Conservation (phyloP, 345 rosid genomes). For the Moricandia moricandioides region DNA sequence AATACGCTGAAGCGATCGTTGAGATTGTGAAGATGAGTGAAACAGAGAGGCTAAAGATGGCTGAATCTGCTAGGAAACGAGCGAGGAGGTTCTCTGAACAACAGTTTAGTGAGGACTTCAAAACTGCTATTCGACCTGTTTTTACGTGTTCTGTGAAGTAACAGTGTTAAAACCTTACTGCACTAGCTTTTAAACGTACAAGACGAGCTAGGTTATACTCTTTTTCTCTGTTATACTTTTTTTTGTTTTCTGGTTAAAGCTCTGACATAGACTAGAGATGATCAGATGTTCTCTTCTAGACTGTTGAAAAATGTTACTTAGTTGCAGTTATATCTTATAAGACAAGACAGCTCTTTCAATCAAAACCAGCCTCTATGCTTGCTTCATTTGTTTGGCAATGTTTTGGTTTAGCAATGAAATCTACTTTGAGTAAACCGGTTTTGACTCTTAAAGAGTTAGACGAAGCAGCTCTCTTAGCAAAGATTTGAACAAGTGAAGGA, state of each 20-base stretch:
- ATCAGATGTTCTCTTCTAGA: not conserved
- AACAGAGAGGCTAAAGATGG: slow-evolving; percentile 65
- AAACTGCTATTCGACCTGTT: slow-evolving; percentile 59
- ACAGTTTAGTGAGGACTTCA: slow-evolving; percentile 68
- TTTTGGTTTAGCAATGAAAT: too few relatives aligned
- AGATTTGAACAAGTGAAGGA: too few relatives aligned
- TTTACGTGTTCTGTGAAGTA: slow-evolving; percentile 23
- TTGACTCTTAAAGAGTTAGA: too few relatives aligned
- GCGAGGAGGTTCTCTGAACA: slow-evolving; percentile 72
- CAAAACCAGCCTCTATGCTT: too few relatives aligned
- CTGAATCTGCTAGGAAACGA: slow-evolving; percentile 67
- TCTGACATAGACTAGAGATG: not conserved
- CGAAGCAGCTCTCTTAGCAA: too few relatives aligned
- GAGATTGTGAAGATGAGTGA: slow-evolving; percentile 58
- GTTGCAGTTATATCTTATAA: too few relatives aligned
- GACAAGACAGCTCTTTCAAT: too few relatives aligned
- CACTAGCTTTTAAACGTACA: slow-evolving; percentile 8
- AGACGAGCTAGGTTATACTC: slow-evolving; percentile 5
- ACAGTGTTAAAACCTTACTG: not conserved
- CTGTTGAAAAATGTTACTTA: too few relatives aligned
- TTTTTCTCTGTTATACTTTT: not conserved
- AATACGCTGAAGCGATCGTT: slow-evolving; percentile 71
- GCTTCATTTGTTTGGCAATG: too few relatives aligned
- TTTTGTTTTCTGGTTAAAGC: not conserved
- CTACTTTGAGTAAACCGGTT: too few relatives aligned